These are phyloP conservation scores for Russula abietina DNA, from an alignment of 768 basidiomycete genomes.

Conservation along the genomic window DNA sequence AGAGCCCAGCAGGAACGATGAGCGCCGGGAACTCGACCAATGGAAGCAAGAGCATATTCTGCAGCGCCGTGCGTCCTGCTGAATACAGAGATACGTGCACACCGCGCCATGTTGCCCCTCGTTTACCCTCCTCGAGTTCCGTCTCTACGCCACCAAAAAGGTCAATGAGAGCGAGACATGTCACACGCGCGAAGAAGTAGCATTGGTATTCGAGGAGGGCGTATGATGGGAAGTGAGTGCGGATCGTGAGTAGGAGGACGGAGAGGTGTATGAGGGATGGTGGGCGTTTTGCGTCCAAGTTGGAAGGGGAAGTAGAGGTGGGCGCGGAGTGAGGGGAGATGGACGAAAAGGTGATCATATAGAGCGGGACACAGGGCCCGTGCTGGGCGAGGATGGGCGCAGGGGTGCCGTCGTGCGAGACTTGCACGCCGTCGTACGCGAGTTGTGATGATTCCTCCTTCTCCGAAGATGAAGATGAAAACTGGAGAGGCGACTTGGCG, in stretches of 20 bases:
- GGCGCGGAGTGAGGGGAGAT: background rate
- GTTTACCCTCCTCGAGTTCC: constrained; percentile 9
- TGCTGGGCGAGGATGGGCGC: constrained; percentile 15
- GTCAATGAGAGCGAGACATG: constrained; percentile 15
- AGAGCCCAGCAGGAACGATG: constrained; percentile 23
- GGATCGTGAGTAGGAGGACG: constrained; percentile 23
- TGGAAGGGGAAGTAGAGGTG: background rate
- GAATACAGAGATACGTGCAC: constrained; percentile 23
- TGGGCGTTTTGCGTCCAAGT: background rate
- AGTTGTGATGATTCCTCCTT: background rate
- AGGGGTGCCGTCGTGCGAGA: constrained; percentile 23
- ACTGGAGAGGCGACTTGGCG: background rate
- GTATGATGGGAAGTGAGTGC: constrained; percentile 21
- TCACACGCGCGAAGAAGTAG: constrained; percentile 25
- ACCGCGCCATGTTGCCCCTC: constrained; percentile 24
- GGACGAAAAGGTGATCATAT: constrained; percentile 21
- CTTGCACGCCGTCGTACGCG: constrained; percentile 23
- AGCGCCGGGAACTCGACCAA: constrained; percentile 19
- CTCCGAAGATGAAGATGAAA: background rate
- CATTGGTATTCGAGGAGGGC: constrained; percentile 20
- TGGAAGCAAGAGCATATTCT: constrained; percentile 25
- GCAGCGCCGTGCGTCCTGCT: constrained; percentile 19
- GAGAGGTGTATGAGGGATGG: constrained; percentile 23
- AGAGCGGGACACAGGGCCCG: constrained; percentile 17
- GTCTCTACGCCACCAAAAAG: constrained; percentile 15